These are phyloP conservation scores for Lineolata rhizophorae DNA, from an alignment of 495 filamentous ascomycete species.

Conservation along the genomic window DNA sequence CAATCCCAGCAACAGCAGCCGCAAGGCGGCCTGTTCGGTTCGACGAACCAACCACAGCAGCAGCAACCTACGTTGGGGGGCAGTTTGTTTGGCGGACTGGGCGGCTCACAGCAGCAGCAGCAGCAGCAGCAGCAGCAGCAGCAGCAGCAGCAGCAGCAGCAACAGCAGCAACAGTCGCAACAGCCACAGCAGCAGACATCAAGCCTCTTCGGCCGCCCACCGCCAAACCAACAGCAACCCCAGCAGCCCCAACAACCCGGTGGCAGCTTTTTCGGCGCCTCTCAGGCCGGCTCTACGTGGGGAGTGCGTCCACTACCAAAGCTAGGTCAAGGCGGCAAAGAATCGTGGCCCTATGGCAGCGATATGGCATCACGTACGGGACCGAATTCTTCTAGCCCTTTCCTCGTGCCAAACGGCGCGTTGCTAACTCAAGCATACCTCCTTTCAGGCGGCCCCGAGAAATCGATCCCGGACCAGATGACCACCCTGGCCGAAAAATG, in stretches of 20 bases:
- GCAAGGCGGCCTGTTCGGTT: slow-evolving; percentile 13
- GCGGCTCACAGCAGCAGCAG: neutral
- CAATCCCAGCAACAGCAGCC: slow-evolving; percentile 9
- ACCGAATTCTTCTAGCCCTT: too few species aligned
- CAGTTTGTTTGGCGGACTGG: slow-evolving; percentile 11
- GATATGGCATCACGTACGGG: too few species aligned
- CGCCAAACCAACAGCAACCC: slow-evolving; percentile 7
- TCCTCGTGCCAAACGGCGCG: too few species aligned
- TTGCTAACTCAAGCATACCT: too few species aligned
- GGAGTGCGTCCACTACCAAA: too few species aligned
- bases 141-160: neutral
- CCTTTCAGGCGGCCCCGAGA: too few species aligned
- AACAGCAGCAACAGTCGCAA: slow-evolving; percentile 13
- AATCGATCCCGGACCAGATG: slow-evolving; percentile 71
- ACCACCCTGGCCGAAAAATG: slow-evolving; percentile 60
- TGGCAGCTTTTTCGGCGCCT: slow-evolving; percentile 19
- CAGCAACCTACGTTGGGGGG: slow-evolving; percentile 8
- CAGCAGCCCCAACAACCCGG: slow-evolving; percentile 11
- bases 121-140: slow-evolving; percentile 10
- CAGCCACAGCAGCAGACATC: slow-evolving; percentile 5
- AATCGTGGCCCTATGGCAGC: too few species aligned
- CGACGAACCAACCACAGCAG: slow-evolving; percentile 7
- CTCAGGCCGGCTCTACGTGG: too few species aligned
- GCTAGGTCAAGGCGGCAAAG: too few species aligned
- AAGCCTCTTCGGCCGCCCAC: slow-evolving; percentile 5